phyloP scores from a whole-genome alignment of 192 early-diverging fungal species.

The Geranomyces michiganensis region DNA sequence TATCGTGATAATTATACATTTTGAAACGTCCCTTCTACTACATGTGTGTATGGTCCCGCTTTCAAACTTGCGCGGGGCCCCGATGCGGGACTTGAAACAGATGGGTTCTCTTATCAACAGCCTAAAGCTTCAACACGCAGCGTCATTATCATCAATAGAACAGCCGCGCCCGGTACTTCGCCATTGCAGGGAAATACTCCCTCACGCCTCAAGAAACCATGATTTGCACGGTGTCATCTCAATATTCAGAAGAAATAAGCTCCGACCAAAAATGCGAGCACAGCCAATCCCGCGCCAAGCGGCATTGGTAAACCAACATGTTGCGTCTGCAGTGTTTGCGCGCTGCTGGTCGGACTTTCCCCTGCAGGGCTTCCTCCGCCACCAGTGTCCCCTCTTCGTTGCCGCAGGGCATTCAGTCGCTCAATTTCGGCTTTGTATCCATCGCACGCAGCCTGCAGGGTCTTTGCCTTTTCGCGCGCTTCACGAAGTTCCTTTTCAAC shows the following conservation, averaged over 20 bases:
- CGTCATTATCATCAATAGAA: too few species aligned
- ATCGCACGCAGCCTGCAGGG: conserved; percentile 52
- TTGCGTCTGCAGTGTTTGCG: neutral
- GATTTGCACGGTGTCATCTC: too few species aligned
- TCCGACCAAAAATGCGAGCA: conserved; percentile 8
- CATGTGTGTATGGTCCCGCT: too few species aligned
- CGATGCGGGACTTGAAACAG: too few species aligned
- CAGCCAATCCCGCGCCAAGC: conserved; percentile 11
- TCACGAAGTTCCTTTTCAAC: conserved; percentile 26
- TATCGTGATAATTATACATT: too few species aligned
- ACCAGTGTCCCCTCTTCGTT: conserved; percentile 30
- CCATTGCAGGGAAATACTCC: too few species aligned
- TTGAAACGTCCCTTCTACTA: too few species aligned
- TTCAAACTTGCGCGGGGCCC: too few species aligned
- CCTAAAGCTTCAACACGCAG: too few species aligned
- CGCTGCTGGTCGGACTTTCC: neutral
- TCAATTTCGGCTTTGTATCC: conserved; percentile 62
- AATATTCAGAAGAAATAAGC: conserved; percentile 9
- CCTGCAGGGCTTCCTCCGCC: neutral
- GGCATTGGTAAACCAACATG: conserved; percentile 12
- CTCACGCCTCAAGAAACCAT: too few species aligned
- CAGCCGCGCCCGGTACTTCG: too few species aligned
- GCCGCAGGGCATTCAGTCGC: conserved; percentile 47
- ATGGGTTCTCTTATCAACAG: too few species aligned
- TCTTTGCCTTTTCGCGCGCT: conserved; percentile 48